Conservation (phyloP, 306 rosid genomes). For the Corylus heterophylla region DNA sequence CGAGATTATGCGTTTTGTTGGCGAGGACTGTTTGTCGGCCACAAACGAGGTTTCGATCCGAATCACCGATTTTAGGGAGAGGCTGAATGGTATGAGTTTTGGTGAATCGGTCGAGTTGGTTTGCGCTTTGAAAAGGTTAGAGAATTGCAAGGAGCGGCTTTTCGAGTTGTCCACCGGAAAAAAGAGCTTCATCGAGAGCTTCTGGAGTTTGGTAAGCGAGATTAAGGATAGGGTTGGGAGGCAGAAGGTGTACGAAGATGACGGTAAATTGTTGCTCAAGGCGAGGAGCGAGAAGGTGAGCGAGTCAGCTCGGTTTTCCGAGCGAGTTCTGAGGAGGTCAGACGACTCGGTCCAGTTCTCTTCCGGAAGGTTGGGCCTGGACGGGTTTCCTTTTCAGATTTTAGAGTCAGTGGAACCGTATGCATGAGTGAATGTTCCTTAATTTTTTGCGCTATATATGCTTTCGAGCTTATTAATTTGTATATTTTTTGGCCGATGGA, state of each 20-base stretch:
- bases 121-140: slow-evolving; percentile 59
- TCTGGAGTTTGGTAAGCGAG: slow-evolving; percentile 55
- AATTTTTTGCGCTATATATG: background rate
- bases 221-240: slow-evolving; percentile 37
- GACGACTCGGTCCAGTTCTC: slow-evolving; percentile 41
- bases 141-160: slow-evolving; percentile 48
- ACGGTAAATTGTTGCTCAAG: slow-evolving; percentile 16
- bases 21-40: slow-evolving; percentile 42
- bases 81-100: slow-evolving; percentile 55
- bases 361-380: slow-evolving; percentile 43
- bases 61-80: slow-evolving; percentile 53
- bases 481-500: background rate
- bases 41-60: slow-evolving; percentile 35
- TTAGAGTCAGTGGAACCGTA: background rate
- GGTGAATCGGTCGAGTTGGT: slow-evolving; percentile 70
- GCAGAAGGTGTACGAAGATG: slow-evolving; percentile 29
- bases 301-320: slow-evolving; percentile 57
- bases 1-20: slow-evolving; percentile 45
- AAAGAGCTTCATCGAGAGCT: slow-evolving; percentile 14
- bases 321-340: slow-evolving; percentile 18
- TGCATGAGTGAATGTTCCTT: too few relatives aligned
- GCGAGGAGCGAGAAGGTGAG: slow-evolving; percentile 16
- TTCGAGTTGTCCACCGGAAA: slow-evolving; percentile 9
- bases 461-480: background rate
- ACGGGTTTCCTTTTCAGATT: background rate